Conservation (phyloP, 2,329 filamentous ascomycete species). For the Truncatella angustata region DNA sequence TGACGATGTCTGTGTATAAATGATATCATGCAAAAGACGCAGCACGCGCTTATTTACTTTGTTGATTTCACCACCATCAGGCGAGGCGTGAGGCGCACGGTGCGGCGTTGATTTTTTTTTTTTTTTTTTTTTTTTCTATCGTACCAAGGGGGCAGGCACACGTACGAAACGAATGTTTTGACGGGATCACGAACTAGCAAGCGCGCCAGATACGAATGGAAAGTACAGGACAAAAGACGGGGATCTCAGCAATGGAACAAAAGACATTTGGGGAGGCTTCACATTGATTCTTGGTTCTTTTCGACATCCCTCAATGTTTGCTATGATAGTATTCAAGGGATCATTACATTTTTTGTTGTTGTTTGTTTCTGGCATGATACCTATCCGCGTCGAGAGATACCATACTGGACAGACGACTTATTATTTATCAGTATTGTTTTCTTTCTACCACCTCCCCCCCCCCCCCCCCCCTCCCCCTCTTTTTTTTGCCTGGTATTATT, state of each 20-base stretch:
- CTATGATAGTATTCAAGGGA: neutral
- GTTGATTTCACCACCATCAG: conserved; percentile 4
- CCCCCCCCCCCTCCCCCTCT: no score
- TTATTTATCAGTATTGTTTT: conserved; percentile 4
- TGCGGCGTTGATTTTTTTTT: conserved; percentile 21
- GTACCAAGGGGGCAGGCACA: conserved; percentile 14
- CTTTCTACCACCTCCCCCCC: neutral
- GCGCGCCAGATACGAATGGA: conserved; percentile 8
- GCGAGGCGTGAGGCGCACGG: conserved; percentile 22
- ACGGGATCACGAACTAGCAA: conserved; percentile 29
- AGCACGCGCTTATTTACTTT: conserved; percentile 10
- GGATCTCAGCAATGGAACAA: conserved; percentile 25
- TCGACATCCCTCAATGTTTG: neutral
- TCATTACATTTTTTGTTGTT: neutral
- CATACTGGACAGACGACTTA: conserved; percentile 7
- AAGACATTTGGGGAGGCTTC: neutral
- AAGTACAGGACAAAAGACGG: conserved; percentile 20
- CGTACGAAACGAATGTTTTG: conserved; percentile 23
- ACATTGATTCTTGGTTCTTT: conserved; percentile 1
- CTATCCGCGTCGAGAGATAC: neutral
- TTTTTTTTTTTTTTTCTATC: conserved; percentile 1
- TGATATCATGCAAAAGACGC: conserved; percentile 16
- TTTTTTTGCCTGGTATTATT: no score
- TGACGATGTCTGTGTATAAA: conserved; percentile 18
- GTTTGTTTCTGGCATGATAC: conserved; percentile 6